Evolutionary conservation across 139 green algal genomes (phyloP).

Genomic region (Coelastrella sp.): DNA sequence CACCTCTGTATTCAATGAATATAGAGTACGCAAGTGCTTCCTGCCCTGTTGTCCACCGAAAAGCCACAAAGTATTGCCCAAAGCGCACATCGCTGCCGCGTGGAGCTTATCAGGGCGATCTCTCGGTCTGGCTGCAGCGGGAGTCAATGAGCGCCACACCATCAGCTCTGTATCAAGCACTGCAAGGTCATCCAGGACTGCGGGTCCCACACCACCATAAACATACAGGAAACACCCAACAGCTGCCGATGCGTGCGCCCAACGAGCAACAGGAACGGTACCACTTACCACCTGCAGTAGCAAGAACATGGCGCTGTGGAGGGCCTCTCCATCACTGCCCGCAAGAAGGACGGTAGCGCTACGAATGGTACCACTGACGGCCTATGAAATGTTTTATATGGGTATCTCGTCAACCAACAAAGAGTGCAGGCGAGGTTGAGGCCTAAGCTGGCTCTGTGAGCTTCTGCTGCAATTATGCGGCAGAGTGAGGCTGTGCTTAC

Average conservation of each 20-base stretch:
- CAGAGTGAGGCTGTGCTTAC: conserved; percentile 54
- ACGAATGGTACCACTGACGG: no score
- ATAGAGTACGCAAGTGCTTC: conserved; percentile 57
- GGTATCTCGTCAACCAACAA: no score
- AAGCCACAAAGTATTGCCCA: conserved; percentile 50
- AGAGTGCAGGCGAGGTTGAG: no score
- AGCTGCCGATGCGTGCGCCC: conserved; percentile 45
- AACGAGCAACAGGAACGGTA: conserved; percentile 48
- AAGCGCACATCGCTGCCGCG: conserved; percentile 48
- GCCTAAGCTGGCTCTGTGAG: no score
- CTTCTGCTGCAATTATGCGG: neutral
- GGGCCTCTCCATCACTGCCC: neutral
- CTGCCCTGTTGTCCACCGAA: conserved; percentile 64
- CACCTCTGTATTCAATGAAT: conserved; percentile 54
- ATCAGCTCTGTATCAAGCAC: conserved; percentile 51
- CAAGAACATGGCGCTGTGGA: neutral
- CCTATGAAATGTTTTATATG: no score
- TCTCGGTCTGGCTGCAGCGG: conserved; percentile 37
- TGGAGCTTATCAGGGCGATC: conserved; percentile 60
- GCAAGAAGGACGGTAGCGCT: neutral
- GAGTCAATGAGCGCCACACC: conserved; percentile 45
- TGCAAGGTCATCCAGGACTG: conserved; percentile 53
- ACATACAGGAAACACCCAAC: conserved; percentile 49
- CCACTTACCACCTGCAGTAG: conserved; percentile 16
- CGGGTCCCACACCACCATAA: conserved; percentile 54